Evolutionary conservation across 768 basidiomycete species (phyloP), one percentile per base, ranked within the genome.

Genomic region (Coprinellus micaceus): DNA sequence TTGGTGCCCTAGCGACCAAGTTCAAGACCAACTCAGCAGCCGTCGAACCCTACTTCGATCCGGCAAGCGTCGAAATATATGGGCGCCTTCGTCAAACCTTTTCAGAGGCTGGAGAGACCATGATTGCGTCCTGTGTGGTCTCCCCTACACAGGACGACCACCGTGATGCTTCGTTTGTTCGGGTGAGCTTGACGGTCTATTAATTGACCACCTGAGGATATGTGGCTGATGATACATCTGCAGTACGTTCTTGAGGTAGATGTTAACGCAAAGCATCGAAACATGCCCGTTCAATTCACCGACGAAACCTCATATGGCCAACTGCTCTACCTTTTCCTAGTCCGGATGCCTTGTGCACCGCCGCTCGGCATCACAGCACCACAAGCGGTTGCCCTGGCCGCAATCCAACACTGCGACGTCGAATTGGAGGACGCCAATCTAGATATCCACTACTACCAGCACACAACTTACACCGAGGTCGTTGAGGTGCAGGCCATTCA

Each of bases 301-400:
- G 51, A 45, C 12, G 13, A 53, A 39, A 60, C 64, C 13, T 73
- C 67, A 58, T 77, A 62, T 59, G 74, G 74, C 1, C 69, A 71
- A 55, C 67, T 77, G 1, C 55, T 66, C 46, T 50, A 63, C 36
- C 65, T 77, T 17, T 58, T 71, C 33, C 56, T 66, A 21, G 29
- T 76, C 17, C 54, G 56, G 4, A 48, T 73, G 1, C 62, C 62
- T 6, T 45, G 52, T 4, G 54, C 61, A 0, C 46, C 28, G 13
- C 47, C 24, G 9, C 60, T 65, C 40, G 57, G 60, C 15, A 46
- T 69, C n/a, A 7, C 17, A 7, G 41, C 6, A 7, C 46, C 22
- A n/a, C 19, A 6, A 1, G 25, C 22, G 4, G 19, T 22, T 26
- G 25, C 25, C 5, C n/a, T 47, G 13, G 46, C 46, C 11, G 46